Conservation (phyloP, 768 basidiomycete genomes). For the Cystobasidium onofrii region DNA sequence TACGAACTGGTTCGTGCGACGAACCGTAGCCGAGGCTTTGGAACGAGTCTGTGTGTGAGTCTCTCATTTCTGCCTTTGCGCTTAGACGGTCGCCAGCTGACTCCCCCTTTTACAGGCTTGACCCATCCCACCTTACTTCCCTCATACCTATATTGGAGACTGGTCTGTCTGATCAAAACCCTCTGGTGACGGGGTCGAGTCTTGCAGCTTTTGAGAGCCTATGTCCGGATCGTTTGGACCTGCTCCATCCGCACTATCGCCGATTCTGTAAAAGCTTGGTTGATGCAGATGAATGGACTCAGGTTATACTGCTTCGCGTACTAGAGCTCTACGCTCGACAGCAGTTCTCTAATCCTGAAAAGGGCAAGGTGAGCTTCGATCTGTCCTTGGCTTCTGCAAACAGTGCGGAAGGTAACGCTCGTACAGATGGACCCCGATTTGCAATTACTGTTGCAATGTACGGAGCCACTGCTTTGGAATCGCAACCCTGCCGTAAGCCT, state of each 20-base stretch:
- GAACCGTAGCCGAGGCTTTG: conserved; percentile 81
- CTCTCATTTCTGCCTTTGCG: conserved; percentile 53
- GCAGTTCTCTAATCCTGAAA: conserved; percentile 37
- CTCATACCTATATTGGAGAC: conserved; percentile 50
- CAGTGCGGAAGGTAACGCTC: too few species aligned
- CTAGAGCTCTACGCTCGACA: conserved; percentile 71
- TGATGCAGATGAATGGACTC: conserved; percentile 96
- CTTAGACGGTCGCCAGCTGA: background rate
- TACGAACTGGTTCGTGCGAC: conserved; percentile 86
- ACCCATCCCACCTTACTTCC: conserved; percentile 60
- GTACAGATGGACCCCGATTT: conserved; percentile 59
- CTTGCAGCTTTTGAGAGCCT: conserved; percentile 75
- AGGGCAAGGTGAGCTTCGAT: background rate
- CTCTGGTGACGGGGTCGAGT: conserved; percentile 78
- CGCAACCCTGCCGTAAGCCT: conserved; percentile 71
- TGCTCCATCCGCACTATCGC: conserved; percentile 80
- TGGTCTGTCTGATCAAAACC: conserved; percentile 60
- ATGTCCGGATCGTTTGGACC: conserved; percentile 75
- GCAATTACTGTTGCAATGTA: conserved; percentile 60
- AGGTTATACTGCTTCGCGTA: conserved; percentile 67
- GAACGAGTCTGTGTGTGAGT: conserved; percentile 40
- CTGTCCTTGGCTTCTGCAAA: too few species aligned
- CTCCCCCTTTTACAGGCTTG: conserved; percentile 53
- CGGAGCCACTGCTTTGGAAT: conserved; percentile 72
- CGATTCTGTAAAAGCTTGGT: conserved; percentile 72